Evolutionary conservation across 495 filamentous ascomycete genomes (phyloP).

Genomic region (Aspergillus campestris): DNA sequence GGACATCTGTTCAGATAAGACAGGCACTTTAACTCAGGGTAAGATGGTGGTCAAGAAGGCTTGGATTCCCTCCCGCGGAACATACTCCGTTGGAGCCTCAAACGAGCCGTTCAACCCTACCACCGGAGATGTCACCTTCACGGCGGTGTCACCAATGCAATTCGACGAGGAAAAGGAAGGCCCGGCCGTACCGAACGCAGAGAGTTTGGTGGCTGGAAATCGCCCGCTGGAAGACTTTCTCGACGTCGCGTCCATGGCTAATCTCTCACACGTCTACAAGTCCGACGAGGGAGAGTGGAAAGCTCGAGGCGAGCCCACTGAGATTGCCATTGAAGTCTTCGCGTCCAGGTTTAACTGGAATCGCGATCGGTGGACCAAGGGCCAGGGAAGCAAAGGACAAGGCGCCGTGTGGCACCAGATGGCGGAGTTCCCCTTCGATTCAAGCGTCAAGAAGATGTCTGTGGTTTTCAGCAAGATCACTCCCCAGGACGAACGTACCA

Average conservation of each 20-base stretch:
- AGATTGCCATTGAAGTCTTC: conserved; percentile 56
- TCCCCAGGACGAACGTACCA: conserved; percentile 17
- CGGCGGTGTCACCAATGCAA: conserved; percentile 19
- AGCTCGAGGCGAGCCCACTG: conserved; percentile 51
- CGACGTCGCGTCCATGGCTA: conserved; percentile 47
- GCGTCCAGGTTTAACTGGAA: conserved; percentile 47
- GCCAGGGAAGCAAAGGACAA: conserved; percentile 11
- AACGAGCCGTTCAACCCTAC: conserved; percentile 46
- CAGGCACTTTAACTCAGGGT: conserved; percentile 64
- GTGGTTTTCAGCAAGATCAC: conserved; percentile 42
- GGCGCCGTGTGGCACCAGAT: conserved; percentile 38
- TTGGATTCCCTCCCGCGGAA: conserved; percentile 63
- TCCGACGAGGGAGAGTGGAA: conserved; percentile 39
- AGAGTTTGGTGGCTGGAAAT: conserved; percentile 12
- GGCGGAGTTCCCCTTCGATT: conserved; percentile 53
- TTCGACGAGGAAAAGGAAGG: conserved; percentile 15
- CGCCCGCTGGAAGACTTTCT: conserved; percentile 36
- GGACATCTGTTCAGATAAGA: conserved; percentile 67
- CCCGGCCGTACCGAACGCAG: conserved; percentile 8
- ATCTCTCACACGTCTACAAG: conserved; percentile 44
- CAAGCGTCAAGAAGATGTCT: conserved; percentile 52
- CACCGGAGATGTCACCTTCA: conserved; percentile 33
- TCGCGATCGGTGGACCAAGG: conserved; percentile 34
- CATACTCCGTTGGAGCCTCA: conserved; percentile 49
- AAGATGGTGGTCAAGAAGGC: conserved; percentile 75